Evolutionary conservation across 148 eudicot genomes (phyloP).

Genomic region (Cornus kousa): DNA sequence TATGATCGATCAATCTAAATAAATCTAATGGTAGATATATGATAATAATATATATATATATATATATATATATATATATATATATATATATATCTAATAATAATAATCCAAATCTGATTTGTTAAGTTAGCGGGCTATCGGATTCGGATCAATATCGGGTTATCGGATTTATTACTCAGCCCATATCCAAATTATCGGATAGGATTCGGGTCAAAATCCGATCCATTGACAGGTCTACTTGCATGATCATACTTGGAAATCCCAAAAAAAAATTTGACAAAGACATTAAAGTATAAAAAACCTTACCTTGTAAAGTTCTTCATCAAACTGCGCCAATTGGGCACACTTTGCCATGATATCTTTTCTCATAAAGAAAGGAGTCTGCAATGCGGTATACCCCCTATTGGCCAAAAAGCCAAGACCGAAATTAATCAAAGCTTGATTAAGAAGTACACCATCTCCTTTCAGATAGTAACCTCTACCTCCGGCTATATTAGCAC

Average conservation of each 20-base stretch:
- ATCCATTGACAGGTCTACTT: background rate
- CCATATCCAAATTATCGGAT: too few species aligned
- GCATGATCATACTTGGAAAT: background rate
- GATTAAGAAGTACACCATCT: conserved; percentile 87
- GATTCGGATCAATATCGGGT: too few species aligned
- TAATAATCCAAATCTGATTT: too few species aligned
- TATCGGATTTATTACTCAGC: too few species aligned
- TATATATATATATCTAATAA: too few species aligned
- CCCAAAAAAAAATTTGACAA: background rate
- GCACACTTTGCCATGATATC: conserved; percentile 98
- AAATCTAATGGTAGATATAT: too few species aligned
- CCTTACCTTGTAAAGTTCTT: conserved; percentile 91
- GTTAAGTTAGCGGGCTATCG: too few species aligned
- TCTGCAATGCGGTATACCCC: conserved; percentile 68
- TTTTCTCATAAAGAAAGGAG: conserved; percentile 94
- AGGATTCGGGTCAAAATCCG: too few species aligned
- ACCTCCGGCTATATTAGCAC: conserved; percentile 93
- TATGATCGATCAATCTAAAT: too few species aligned
- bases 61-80: too few species aligned
- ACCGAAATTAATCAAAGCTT: conserved; percentile 88
- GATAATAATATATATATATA: too few species aligned
- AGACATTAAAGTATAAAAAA: background rate
- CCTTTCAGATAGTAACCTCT: conserved; percentile 96
- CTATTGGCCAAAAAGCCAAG: conserved; percentile 64
- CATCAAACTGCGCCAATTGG: conserved; percentile 96